Evolutionary conservation across 805 yeast species (phyloP), one percentile per base, ranked within the genome.

Genomic region (Metschnikowia matae): DNA sequence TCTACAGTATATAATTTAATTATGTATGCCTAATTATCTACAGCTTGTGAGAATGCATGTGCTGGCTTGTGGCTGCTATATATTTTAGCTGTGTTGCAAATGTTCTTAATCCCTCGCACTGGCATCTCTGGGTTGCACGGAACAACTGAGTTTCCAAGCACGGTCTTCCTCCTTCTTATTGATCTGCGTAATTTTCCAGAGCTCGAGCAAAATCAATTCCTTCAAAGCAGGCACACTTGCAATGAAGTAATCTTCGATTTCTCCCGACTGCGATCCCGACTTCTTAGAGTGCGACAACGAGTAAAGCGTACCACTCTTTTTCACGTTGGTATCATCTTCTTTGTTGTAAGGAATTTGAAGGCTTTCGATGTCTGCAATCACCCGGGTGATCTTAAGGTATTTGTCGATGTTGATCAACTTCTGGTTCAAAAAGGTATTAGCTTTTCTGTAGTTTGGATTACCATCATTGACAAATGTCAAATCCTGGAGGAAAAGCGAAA

Each of bases 401-500:
- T 87, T 87, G 62, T 85, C 94, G 54, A 87, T 79, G 61, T 87
- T 86, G 60, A 87, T 80, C 55, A 85, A 70, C 58, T 79, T 80
- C 59, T 80, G 81, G 54, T 75, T 75, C 59, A 81, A 69, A 59
- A 80, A 80, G 5, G 71, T 78, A 53, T 82, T 80, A 4, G 85
- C 83, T 53, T 74, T 79, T 62, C 91, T 73, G 62, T 71, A 83
- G 58, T 81, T 84, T 37, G 85, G 77, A 62, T 87, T 87, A n/a
- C 94, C 92, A 57, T 87, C 95, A 46, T 83, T 78, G n/a, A 86
- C 81, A 68, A 87, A 86, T 0, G 91, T 86, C 59, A 87, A 72
- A 66, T 87, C 96, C 66, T 85, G 94, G 41, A 87, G 69, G 63
- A 85, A 87, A 48, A 87, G 68, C 42, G 86, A 83, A 50, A 87